Percentiles rank a stretch among this genome's conserved stretches.
Evolutionary conservation across 2,329 filamentous ascomycete genomes (phyloP).

Genomic region (Colletotrichum lentis): DNA sequence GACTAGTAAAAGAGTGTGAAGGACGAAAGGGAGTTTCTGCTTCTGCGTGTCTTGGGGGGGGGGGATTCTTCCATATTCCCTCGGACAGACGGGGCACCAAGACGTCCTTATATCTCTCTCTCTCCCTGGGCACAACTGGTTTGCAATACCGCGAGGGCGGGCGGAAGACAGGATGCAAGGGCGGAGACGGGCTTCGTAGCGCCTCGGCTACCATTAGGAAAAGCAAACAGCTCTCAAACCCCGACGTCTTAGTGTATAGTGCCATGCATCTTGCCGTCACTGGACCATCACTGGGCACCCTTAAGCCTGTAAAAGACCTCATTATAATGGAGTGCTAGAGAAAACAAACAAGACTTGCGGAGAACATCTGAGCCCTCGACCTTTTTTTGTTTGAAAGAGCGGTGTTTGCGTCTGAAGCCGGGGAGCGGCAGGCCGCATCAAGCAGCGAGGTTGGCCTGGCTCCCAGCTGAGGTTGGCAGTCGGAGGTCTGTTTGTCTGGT

Average conservation of each 20-base stretch:
- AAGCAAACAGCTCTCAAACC: constrained; percentile 25
- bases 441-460: neutral
- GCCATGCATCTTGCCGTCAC: constrained; percentile 15
- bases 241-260: constrained; percentile 17
- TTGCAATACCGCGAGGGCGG: neutral
- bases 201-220: constrained; percentile 26
- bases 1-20: neutral
- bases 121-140: neutral
- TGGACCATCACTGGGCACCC: neutral
- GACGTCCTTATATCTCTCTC: neutral
- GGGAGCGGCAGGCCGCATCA: neutral
- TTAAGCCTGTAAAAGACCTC: neutral
- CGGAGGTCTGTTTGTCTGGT: constrained; percentile 8
- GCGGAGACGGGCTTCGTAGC: constrained; percentile 1
- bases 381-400: neutral
- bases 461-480: neutral
- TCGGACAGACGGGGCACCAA: neutral
- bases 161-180: constrained; percentile 22
- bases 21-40: neutral
- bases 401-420: constrained; percentile 2
- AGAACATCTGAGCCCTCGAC: constrained; percentile 13
- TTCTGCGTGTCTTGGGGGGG: neutral
- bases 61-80: neutral
- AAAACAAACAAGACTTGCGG: neutral
- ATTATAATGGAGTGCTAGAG: neutral